These are phyloP conservation scores for Gastrolobium villosum DNA, from an alignment of 306 rosid species.

Conservation along the genomic window DNA sequence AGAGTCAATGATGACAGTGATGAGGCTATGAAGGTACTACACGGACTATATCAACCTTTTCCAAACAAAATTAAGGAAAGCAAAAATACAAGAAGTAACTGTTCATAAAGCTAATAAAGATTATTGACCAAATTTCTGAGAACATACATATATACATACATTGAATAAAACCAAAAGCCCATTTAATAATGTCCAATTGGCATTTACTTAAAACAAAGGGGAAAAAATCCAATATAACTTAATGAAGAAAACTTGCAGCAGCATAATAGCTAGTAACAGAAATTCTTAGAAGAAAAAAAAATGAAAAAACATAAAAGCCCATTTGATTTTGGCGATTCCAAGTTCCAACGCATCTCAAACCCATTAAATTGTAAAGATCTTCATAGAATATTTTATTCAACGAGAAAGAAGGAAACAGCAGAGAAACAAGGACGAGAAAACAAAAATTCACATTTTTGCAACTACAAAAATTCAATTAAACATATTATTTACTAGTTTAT, in stretches of 20 bases:
- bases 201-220: conserved; percentile 47
- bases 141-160: conserved; percentile 22
- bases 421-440: conserved; percentile 39
- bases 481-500: too few relatives aligned
- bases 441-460: conserved; percentile 42
- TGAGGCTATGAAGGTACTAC: conserved; percentile 67
- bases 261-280: conserved; percentile 21
- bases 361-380: conserved; percentile 43
- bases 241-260: conserved; percentile 49
- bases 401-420: neutral
- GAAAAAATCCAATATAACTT: conserved; percentile 26
- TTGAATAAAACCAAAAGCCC: conserved; percentile 39
- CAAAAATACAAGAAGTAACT: conserved; percentile 25
- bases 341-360: conserved; percentile 40
- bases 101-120: conserved; percentile 34
- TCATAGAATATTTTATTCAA: conserved; percentile 25
- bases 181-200: conserved; percentile 40
- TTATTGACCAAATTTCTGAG: conserved; percentile 29
- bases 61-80: conserved; percentile 51
- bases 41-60: conserved; percentile 72
- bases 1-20: conserved; percentile 80
- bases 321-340: conserved; percentile 37
- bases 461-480: too few relatives aligned
- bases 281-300: conserved; percentile 47
- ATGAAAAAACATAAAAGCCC: conserved; percentile 35